These are phyloP conservation scores for Nannochloropsis gaditana DNA, from an alignment of 108 stramenopile species.

Conservation along the genomic window DNA sequence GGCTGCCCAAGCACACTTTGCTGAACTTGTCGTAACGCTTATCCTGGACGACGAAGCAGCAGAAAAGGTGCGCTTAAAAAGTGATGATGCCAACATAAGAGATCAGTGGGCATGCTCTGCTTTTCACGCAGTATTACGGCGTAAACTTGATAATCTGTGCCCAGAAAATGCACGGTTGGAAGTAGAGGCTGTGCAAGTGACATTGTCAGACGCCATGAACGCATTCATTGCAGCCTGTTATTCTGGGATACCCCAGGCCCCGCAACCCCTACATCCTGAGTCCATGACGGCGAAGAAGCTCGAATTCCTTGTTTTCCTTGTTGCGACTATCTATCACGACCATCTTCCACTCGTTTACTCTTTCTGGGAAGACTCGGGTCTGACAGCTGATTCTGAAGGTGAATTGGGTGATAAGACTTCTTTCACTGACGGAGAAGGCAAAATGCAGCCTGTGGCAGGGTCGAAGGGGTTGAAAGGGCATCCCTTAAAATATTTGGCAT, in stretches of 20 bases:
- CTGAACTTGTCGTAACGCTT: neutral
- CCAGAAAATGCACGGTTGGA: neutral
- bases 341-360: neutral
- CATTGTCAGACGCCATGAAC: neutral
- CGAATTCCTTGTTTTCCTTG: neutral
- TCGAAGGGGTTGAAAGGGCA: neutral
- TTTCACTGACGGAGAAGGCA: neutral
- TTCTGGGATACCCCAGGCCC: neutral
- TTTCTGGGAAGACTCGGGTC: neutral
- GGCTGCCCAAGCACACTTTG: neutral
- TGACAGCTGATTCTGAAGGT: neutral
- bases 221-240: neutral
- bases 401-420: neutral
- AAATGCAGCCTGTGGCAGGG: neutral
- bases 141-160: neutral
- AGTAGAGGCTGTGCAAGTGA: neutral
- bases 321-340: slow-evolving; percentile 7
- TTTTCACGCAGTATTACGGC: neutral
- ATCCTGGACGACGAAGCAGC: neutral
- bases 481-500: neutral
- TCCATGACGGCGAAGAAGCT: neutral
- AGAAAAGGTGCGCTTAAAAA: neutral
- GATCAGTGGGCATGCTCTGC: neutral
- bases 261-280: neutral
- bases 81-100: no score